phyloP scores from a whole-genome alignment of 345 rosid genomes.

The Salix arbutifolia region DNA sequence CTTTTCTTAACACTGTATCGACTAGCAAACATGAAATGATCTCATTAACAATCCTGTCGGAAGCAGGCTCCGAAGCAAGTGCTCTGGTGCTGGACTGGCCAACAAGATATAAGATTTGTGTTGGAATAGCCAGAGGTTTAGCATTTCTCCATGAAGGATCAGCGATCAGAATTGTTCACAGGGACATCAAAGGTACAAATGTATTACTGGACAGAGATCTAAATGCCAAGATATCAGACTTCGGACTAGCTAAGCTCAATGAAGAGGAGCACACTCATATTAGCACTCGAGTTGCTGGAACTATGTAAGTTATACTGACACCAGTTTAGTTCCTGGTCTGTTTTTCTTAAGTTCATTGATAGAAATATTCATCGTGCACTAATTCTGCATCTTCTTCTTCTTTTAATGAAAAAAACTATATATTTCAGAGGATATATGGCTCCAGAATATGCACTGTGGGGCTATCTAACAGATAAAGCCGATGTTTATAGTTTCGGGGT shows the following conservation, averaged over 20 bases:
- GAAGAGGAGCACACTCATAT: slow-evolving; percentile 2
- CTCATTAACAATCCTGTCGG: not conserved
- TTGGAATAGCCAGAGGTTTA: not conserved
- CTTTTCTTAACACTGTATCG: too few species aligned
- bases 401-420: too few species aligned
- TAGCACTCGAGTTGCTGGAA: slow-evolving; percentile 2
- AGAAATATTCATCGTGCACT: too few species aligned
- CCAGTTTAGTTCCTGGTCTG: too few species aligned
- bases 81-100: not conserved
- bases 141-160: slow-evolving; percentile 7
- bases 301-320: too few species aligned
- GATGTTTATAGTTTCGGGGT: too few species aligned
- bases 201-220: slow-evolving; percentile 1
- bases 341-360: too few species aligned
- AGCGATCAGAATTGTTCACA: not conserved
- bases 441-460: slow-evolving; percentile 11
- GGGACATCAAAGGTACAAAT: slow-evolving; percentile 5
- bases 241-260: slow-evolving; percentile 10
- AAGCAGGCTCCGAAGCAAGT: too few species aligned
- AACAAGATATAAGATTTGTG: not conserved
- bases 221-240: slow-evolving; percentile 8
- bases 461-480: too few species aligned
- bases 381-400: too few species aligned
- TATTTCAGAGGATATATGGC: slow-evolving; percentile 51
- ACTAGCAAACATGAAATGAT: not conserved